These are phyloP conservation scores for Nymphaea colorata DNA, from an alignment of 164 flowering plant species.

Conservation along the genomic window DNA sequence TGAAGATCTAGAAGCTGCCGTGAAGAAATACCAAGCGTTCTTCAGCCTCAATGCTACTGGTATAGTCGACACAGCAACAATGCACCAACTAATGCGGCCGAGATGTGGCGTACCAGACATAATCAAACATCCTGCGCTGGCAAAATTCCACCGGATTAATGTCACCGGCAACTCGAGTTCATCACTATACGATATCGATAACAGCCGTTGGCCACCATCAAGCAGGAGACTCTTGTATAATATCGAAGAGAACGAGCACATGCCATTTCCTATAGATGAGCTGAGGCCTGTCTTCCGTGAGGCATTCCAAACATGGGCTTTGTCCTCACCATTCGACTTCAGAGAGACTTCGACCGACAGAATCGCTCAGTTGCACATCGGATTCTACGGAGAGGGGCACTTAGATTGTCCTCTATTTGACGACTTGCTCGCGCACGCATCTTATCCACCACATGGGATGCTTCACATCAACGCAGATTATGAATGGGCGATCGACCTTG, in stretches of 20 bases:
- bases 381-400: too few relatives aligned
- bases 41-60: constrained; percentile 43
- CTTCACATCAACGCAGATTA: constrained; percentile 55
- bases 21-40: constrained; percentile 39
- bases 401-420: background rate
- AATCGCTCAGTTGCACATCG: too few relatives aligned
- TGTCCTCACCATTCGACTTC: too few relatives aligned
- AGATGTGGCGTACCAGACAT: constrained; percentile 63
- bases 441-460: constrained; percentile 56
- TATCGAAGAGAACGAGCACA: too few relatives aligned
- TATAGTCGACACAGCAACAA: constrained; percentile 24
- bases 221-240: too few relatives aligned
- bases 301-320: too few relatives aligned
- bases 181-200: too few relatives aligned
- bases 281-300: too few relatives aligned
- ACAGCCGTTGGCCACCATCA: too few relatives aligned
- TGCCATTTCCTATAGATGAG: too few relatives aligned
- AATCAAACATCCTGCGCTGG: background rate
- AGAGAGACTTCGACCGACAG: too few relatives aligned
- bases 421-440: constrained; percentile 73
- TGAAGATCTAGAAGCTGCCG: constrained; percentile 32
- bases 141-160: constrained; percentile 48
- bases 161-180: background rate
- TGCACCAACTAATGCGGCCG: constrained; percentile 33
- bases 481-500: constrained; percentile 39